Percentiles rank a stretch among this genome's conserved stretches.
Evolutionary conservation across 176 grass and related monocot genomes (phyloP).

Genomic region (Carex pumila): DNA sequence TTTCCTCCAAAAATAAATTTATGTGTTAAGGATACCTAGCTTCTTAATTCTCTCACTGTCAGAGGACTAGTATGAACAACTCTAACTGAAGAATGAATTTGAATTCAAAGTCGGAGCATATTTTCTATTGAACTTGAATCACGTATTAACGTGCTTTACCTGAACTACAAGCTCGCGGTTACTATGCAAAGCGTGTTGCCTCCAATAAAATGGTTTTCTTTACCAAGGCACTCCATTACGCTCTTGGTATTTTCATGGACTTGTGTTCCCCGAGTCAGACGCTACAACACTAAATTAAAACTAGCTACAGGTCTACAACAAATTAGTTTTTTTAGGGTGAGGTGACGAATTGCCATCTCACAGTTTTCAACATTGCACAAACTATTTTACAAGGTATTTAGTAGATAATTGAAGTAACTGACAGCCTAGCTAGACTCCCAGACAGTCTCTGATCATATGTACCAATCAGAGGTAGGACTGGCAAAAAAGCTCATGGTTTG

Average conservation of each 20-base stretch:
- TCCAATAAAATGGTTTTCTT: background rate
- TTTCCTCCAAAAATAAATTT: background rate
- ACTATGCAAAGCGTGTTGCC: background rate
- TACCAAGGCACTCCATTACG: background rate
- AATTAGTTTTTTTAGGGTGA: too few relatives aligned
- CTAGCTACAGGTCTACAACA: background rate
- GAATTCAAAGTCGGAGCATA: background rate
- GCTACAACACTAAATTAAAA: background rate
- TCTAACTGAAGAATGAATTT: background rate
- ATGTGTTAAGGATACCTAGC: background rate
- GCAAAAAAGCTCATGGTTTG: too few relatives aligned
- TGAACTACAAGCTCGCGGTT: background rate
- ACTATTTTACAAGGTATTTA: too few relatives aligned
- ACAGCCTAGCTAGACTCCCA: too few relatives aligned
- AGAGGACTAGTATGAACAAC: background rate
- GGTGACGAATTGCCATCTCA: too few relatives aligned
- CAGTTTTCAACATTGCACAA: too few relatives aligned
- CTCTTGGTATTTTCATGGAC: background rate
- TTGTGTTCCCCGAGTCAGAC: background rate
- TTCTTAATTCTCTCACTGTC: background rate
- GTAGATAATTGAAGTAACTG: too few relatives aligned
- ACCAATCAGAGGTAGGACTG: too few relatives aligned
- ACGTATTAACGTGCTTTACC: background rate
- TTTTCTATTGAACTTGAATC: background rate
- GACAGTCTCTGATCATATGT: too few relatives aligned